Percentiles rank a stretch among this genome's conserved stretches.
Conservation (phyloP, 2,329 filamentous ascomycete genomes). For the Colletotrichum tabaci region DNA sequence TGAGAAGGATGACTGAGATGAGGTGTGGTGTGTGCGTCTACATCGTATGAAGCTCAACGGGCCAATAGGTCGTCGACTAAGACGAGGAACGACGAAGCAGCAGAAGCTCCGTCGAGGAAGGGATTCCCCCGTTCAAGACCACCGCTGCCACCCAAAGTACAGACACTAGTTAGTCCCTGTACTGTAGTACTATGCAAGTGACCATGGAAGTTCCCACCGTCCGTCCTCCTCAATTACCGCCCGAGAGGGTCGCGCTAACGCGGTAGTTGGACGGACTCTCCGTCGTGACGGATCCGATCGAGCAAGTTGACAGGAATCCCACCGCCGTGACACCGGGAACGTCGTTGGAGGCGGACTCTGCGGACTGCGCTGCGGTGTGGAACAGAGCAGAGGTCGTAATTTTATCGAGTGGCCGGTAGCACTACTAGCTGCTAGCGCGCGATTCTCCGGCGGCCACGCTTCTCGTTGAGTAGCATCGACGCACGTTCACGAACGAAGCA, state of each 20-base stretch:
- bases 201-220: neutral
- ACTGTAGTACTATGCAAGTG: no score
- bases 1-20: no score
- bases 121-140: conserved; percentile 16
- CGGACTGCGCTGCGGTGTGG: neutral
- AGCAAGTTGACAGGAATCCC: conserved; percentile 6
- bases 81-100: conserved; percentile 6
- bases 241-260: conserved; percentile 32
- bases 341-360: neutral
- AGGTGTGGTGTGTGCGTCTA: no score
- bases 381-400: neutral
- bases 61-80: conserved; percentile 13
- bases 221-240: conserved; percentile 15
- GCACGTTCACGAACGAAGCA: neutral
- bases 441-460: neutral
- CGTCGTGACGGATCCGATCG: conserved; percentile 18
- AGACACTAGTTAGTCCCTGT: no score
- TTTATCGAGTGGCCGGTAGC: no score
- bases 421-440: conserved; percentile 1
- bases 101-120: conserved; percentile 8
- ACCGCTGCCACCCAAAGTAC: neutral
- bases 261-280: conserved; percentile 27
- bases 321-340: conserved; percentile 28
- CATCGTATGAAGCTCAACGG: conserved; percentile 7
- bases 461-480: conserved; percentile 7